Percentiles rank a stretch among this genome's conserved stretches.
phyloP scores from a whole-genome alignment of 768 basidiomycete species.

The Punctularia strigosozonata region DNA sequence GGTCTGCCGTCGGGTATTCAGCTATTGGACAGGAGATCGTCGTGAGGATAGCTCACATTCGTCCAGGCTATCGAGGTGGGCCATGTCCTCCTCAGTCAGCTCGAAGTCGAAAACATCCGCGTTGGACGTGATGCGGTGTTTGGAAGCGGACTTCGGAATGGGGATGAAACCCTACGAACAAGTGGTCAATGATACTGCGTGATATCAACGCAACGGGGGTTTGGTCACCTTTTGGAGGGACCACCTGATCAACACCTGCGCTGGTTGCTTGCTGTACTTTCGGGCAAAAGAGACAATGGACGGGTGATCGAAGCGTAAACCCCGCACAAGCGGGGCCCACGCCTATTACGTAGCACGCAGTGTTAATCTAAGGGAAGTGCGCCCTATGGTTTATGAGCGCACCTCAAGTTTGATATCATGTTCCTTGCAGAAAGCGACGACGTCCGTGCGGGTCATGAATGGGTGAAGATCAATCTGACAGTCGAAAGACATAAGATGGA shows the following conservation, averaged over 20 bases:
- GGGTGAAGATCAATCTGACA: conserved; percentile 47
- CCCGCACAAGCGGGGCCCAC: conserved; percentile 64
- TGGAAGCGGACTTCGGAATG: conserved; percentile 50
- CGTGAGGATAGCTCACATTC: conserved; percentile 27
- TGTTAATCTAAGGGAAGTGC: not conserved
- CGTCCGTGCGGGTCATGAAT: conserved; percentile 54
- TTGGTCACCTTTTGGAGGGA: conserved; percentile 59
- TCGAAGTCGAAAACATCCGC: conserved; percentile 53
- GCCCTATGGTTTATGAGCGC: conserved; percentile 9
- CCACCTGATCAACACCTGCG: conserved; percentile 58
- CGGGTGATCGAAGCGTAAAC: conserved; percentile 51
- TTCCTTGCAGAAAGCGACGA: conserved; percentile 46
- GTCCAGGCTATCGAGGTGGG: conserved; percentile 37
- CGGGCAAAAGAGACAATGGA: conserved; percentile 31
- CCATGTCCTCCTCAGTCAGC: conserved; percentile 37
- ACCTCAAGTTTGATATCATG: conserved; percentile 55
- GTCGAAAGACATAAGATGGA: too few relatives aligned
- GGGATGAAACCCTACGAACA: conserved; percentile 39
- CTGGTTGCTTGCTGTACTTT: conserved; percentile 44
- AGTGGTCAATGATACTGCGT: not conserved
- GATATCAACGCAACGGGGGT: not conserved
- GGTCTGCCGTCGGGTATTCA: conserved; percentile 10
- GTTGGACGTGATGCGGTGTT: conserved; percentile 44
- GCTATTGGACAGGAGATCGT: not conserved
- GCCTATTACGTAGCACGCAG: conserved; percentile 33